Base-by-base conservation (phyloP, 2,329 filamentous ascomycete species). In the Thielaviopsis populi region DNA sequence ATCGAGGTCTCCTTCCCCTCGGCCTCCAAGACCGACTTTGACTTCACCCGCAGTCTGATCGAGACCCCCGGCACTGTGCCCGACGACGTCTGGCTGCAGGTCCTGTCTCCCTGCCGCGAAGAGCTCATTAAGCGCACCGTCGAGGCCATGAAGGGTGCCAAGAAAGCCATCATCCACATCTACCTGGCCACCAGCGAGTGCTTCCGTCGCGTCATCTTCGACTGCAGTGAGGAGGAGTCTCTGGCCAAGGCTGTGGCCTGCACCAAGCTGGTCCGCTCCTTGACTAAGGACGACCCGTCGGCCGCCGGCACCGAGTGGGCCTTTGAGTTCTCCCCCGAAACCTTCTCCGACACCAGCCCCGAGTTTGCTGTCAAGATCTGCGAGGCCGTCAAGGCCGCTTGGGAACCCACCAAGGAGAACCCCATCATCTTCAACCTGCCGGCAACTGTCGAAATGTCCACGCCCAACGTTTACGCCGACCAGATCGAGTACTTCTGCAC, bases 341-440 rank as follows among this genome's bases (percentile, higher is more conserved):
- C 84, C 63, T 99, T 97, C 77, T 96, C 91, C 5, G 92, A 97
- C 75, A 89, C 90, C 1, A 82, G 85, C 64, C 86, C 89, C 13
- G 91, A 95, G 48, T 97, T 88, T 71, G 89, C 84, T 17, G 76
- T 97, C 41, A 76, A 86, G 72, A 81, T 97, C 50, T 97, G 94
- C 74, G 85, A 95, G 72, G 92, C 92, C 41, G 92, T 97, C 70
- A 96, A 96, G 80, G 86, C 80, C 5, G 94, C 91, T 0, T 99
- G 94, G 94, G 91, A 80, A 67, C 92, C 94, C 0, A 84, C 83
- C 0, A 83, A 79, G 46, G 83, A 89, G 73, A 86, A 84, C 69
- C 89, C 87, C 59, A 89, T 99, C 74, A 95, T 99, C 72, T 94
- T 99, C 80, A 97, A 97, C 77, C 80, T 99, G 61, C 92, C 94